Percentiles rank a stretch among this genome's conserved stretches.
phyloP scores from a whole-genome alignment of 768 basidiomycete genomes.

The Termitomyces sp. region DNA sequence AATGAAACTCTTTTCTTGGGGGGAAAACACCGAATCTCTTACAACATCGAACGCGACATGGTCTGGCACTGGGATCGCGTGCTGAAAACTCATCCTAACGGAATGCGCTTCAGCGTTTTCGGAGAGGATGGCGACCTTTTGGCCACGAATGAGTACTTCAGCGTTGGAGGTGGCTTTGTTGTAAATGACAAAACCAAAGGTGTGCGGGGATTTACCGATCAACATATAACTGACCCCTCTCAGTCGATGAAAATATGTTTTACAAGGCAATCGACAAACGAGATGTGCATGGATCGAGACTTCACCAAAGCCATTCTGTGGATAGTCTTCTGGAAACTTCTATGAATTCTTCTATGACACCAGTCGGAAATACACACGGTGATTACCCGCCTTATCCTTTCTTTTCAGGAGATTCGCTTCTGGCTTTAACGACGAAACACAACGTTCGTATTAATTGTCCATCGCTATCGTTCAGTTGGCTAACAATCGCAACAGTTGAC shows the following conservation, averaged over 20 bases:
- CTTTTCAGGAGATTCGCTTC: constrained; percentile 66
- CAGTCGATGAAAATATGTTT: constrained; percentile 90
- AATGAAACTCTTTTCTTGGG: constrained; percentile 65
- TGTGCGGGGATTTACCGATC: constrained; percentile 15
- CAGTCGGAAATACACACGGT: background rate
- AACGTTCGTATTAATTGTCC: constrained; percentile 50
- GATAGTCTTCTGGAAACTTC: background rate
- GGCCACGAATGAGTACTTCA: constrained; percentile 94
- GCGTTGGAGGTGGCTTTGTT: constrained; percentile 92
- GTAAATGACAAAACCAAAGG: constrained; percentile 94
- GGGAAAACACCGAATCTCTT: constrained; percentile 71
- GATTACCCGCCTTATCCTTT: constrained; percentile 82
- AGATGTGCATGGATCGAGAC: constrained; percentile 71
- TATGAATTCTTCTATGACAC: background rate
- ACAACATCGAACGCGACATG: constrained; percentile 90
- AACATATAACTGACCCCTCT: background rate
- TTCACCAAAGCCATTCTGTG: constrained; percentile 54
- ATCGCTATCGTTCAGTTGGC: background rate
- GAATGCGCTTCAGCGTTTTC: constrained; percentile 90
- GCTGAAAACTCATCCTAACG: constrained; percentile 87
- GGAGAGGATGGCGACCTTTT: constrained; percentile 76
- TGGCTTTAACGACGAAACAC: constrained; percentile 71
- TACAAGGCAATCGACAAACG: constrained; percentile 89
- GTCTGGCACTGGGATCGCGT: constrained; percentile 88
- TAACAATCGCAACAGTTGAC: constrained; percentile 55